Conservation (phyloP, 140 eudicot genomes). For the Erigeron philadelphicus region DNA sequence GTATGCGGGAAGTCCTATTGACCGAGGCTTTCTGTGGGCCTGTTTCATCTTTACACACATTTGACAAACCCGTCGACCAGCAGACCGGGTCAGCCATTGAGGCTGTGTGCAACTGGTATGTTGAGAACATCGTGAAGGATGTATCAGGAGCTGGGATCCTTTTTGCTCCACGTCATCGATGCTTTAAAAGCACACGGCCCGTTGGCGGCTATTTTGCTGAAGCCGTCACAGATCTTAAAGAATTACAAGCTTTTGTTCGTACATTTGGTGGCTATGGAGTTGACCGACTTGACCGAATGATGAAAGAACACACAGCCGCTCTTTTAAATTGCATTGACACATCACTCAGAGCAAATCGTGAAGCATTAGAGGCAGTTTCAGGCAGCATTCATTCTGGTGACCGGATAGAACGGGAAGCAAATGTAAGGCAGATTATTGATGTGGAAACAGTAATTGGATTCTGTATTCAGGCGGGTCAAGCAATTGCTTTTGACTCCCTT, state of each 20-base stretch:
- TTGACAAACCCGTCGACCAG: slow-evolving; percentile 70
- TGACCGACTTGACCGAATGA: slow-evolving; percentile 73
- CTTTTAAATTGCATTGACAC: slow-evolving; percentile 91
- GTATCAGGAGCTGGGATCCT: slow-evolving; percentile 78
- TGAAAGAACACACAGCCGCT: slow-evolving; percentile 97
- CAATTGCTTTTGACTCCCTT: slow-evolving; percentile 73
- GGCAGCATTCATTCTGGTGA: slow-evolving; percentile 86
- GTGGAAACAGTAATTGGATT: slow-evolving; percentile 85
- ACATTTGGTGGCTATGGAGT: slow-evolving; percentile 89
- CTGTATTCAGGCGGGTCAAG: slow-evolving; percentile 97
- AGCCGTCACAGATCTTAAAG: slow-evolving; percentile 66
- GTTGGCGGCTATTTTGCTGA: slow-evolving; percentile 96
- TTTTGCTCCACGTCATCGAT: slow-evolving; percentile 70
- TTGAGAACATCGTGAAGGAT: slow-evolving; percentile 88
- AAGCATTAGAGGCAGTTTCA: slow-evolving; percentile 71
- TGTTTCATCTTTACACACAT: slow-evolving; percentile 74
- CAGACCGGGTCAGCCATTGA: slow-evolving; percentile 78
- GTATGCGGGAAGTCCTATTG: slow-evolving; percentile 84
- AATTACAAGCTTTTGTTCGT: slow-evolving; percentile 81
- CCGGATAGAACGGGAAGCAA: slow-evolving; percentile 72
- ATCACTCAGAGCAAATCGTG: slow-evolving; percentile 83
- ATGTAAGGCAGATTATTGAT: slow-evolving; percentile 71
- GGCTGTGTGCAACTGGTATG: slow-evolving; percentile 88
- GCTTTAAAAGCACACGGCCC: slow-evolving; percentile 88
- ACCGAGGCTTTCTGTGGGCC: slow-evolving; percentile 80